These are phyloP conservation scores for Ophiostoma angusticollis DNA, from an alignment of 2,329 filamentous ascomycete species.

Conservation along the genomic window DNA sequence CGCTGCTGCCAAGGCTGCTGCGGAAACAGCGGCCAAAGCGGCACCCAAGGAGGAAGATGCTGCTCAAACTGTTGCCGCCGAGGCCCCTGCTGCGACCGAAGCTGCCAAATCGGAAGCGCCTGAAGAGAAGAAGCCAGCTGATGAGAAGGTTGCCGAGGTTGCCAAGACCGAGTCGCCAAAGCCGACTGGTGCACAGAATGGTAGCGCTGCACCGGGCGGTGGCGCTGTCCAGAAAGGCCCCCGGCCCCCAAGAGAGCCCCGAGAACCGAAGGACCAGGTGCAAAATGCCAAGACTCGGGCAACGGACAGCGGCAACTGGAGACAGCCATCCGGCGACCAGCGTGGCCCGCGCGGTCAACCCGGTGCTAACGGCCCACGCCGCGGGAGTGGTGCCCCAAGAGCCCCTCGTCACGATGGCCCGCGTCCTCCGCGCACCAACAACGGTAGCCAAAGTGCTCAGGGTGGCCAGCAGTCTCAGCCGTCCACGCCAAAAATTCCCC, in stretches of 20 bases:
- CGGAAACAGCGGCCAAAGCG: constrained; percentile 19
- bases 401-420: constrained; percentile 32
- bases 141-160: constrained; percentile 14
- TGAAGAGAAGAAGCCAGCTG: not conserved
- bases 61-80: no score
- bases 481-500: constrained; percentile 19
- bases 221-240: constrained; percentile 14
- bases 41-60: constrained; percentile 24
- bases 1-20: constrained; percentile 15
- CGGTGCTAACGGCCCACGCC: constrained; percentile 23
- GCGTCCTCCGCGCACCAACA: constrained; percentile 37
- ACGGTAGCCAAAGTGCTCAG: constrained; percentile 24
- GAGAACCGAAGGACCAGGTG: constrained; percentile 31
- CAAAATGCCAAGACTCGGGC: constrained; percentile 40
- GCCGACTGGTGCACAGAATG: constrained; percentile 13
- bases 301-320: constrained; percentile 48
- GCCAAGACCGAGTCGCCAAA: constrained; percentile 13
- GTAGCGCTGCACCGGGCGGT: constrained; percentile 11
- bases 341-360: constrained; percentile 34
- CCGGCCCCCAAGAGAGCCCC: constrained; percentile 19
- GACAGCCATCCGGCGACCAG: constrained; percentile 36
- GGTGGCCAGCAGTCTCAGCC: constrained; percentile 21
- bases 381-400: constrained; percentile 25
- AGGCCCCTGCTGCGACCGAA: constrained; percentile 16
- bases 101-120: constrained; percentile 1